Conservation (phyloP, 768 basidiomycete genomes). For the Collybiopsis confluens region DNA sequence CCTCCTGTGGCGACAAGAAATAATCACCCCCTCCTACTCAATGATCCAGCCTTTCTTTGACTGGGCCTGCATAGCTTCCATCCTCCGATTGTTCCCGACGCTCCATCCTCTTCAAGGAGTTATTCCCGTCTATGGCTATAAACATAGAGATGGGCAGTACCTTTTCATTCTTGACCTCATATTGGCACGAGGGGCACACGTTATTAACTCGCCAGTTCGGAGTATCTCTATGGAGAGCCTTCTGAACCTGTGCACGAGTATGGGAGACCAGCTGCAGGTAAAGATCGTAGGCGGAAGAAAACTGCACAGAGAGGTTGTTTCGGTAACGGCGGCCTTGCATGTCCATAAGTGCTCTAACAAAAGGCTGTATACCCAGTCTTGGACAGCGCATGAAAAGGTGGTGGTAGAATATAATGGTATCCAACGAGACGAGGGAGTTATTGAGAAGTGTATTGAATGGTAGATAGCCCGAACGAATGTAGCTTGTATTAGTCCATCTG, state of each 20-base stretch:
- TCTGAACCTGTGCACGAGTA: slow-evolving; percentile 13
- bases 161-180: no score
- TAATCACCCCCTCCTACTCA: no score
- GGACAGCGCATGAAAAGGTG: slow-evolving; percentile 15
- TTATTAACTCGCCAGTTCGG: slow-evolving; percentile 22
- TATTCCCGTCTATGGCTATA: no score
- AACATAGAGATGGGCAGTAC: no score
- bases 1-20: no score
- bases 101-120: no score
- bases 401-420: slow-evolving; percentile 19
- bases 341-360: slow-evolving; percentile 24
- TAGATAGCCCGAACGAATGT: slow-evolving; percentile 20
- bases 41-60: no score
- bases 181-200: no score
- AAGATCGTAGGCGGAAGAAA: slow-evolving; percentile 21
- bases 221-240: slow-evolving; percentile 18
- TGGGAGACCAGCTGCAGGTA: slow-evolving; percentile 14
- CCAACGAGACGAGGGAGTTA: slow-evolving; percentile 15
- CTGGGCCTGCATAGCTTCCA: no score
- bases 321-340: slow-evolving; percentile 19
- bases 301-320: slow-evolving; percentile 15
- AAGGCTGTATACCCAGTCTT: slow-evolving; percentile 21
- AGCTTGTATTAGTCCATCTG: slow-evolving; percentile 10
- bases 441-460: slow-evolving; percentile 20
- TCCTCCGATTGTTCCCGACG: no score